A percentile compares a stretch with the other conserved stretches of the same genome.
These are phyloP conservation scores for Chalciporus piperatus DNA, from an alignment of 768 basidiomycete genomes.

Conservation along the genomic window DNA sequence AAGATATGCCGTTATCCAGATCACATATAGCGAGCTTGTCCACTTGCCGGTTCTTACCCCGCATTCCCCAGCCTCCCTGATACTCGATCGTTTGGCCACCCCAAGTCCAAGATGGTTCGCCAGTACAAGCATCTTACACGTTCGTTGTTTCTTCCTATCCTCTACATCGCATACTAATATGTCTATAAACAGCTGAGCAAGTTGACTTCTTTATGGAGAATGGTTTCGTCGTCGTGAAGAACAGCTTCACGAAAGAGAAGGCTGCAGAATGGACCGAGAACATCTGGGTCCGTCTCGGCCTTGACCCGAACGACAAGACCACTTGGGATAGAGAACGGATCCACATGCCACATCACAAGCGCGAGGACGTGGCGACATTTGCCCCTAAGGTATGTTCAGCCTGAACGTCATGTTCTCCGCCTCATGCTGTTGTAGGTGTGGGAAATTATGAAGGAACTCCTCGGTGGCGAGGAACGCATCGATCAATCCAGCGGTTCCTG, in stretches of 20 bases:
- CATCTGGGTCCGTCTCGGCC: conserved; percentile 50
- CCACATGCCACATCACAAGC: conserved; percentile 53
- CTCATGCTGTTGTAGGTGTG: neutral
- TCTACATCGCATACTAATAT: neutral
- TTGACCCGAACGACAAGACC: conserved; percentile 51
- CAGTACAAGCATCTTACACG: conserved; percentile 30
- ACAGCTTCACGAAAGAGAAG: conserved; percentile 52
- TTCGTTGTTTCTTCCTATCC: conserved; percentile 15
- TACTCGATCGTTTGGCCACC: neutral
- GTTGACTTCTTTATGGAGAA: conserved; percentile 53
- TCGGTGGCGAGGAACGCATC: neutral
- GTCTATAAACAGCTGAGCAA: conserved; percentile 39
- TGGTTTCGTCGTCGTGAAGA: conserved; percentile 51
- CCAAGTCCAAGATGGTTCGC: neutral
- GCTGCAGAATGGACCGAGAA: conserved; percentile 45
- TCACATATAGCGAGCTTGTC: neutral
- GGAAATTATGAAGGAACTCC: conserved; percentile 3
- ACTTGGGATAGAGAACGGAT: conserved; percentile 53
- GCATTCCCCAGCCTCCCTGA: neutral
- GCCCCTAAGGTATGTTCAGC: conserved; percentile 46
- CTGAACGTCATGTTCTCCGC: neutral
- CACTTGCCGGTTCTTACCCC: neutral
- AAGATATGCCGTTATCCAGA: neutral
- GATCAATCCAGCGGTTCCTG: neutral
- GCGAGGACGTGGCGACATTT: conserved; percentile 42